Evolutionary conservation across 176 grass and related monocot genomes (phyloP).

Genomic region (Carex scoparia): DNA sequence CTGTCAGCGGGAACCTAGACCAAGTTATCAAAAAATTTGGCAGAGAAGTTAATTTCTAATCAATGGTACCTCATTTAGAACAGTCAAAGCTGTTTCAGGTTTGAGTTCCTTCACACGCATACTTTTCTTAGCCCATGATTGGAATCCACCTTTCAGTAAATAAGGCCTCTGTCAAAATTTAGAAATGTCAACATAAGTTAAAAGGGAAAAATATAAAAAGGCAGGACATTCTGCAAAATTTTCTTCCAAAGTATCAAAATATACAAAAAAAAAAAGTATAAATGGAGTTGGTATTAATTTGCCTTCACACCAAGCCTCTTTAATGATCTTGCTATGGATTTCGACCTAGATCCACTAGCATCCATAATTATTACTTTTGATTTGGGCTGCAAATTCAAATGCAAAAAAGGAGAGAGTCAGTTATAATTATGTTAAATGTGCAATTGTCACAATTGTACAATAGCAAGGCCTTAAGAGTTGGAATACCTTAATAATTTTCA

Average conservation of each 20-base stretch:
- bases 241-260: background rate
- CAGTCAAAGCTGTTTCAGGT: slow-evolving; percentile 72
- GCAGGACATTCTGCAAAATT: background rate
- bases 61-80: slow-evolving; percentile 79
- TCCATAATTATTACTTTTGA: slow-evolving; percentile 96
- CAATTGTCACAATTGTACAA: slow-evolving; percentile 11
- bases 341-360: slow-evolving; percentile 66
- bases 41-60: slow-evolving; percentile 1
- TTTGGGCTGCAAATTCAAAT: slow-evolving; percentile 42
- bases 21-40: background rate
- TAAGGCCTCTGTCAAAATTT: slow-evolving; percentile 55
- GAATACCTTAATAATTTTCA: slow-evolving; percentile 84
- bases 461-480: slow-evolving; percentile 9
- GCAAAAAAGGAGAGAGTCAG: background rate
- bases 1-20: background rate
- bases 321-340: slow-evolving; percentile 83
- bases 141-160: slow-evolving; percentile 88
- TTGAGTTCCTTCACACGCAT: slow-evolving; percentile 87
- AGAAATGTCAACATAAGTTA: slow-evolving; percentile 41
- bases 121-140: slow-evolving; percentile 71
- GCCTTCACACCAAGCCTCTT: slow-evolving; percentile 89
- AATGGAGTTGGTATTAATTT: slow-evolving; percentile 30
- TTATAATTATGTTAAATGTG: background rate
- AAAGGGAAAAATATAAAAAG: background rate
- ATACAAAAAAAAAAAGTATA: background rate